Percentiles rank a stretch among this genome's conserved stretches.
These are phyloP conservation scores for Suillus sp. DNA, from an alignment of 768 basidiomycete genomes.

Conservation along the genomic window DNA sequence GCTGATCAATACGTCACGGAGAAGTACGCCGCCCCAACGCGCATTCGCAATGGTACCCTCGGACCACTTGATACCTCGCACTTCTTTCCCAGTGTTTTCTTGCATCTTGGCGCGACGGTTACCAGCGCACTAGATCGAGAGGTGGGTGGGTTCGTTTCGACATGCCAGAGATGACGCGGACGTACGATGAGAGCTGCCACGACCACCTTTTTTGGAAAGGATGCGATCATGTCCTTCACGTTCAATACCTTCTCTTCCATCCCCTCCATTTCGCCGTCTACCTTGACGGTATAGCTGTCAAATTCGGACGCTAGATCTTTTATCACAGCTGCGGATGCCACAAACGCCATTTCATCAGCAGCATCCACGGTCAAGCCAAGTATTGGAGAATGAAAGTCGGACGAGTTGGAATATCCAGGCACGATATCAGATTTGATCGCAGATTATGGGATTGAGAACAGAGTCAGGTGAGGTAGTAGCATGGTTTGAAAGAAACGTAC, in stretches of 20 bases:
- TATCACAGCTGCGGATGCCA: constrained; percentile 30
- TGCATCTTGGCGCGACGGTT: constrained; percentile 69
- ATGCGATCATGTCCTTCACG: constrained; percentile 25
- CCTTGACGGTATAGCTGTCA: constrained; percentile 27
- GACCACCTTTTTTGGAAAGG: constrained; percentile 32
- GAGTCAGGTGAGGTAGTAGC: constrained; percentile 7
- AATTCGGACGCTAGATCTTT: constrained; percentile 21
- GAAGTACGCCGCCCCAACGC: constrained; percentile 61
- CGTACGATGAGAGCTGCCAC: constrained; percentile 60
- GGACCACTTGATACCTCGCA: constrained; percentile 63
- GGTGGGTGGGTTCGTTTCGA: constrained; percentile 3
- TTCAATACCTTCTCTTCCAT: constrained; percentile 15
- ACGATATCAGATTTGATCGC: constrained; percentile 20
- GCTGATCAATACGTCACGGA: constrained; percentile 56
- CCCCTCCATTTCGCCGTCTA: constrained; percentile 30
- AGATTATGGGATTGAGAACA: neutral
- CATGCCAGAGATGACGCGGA: constrained; percentile 9
- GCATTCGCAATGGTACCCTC: constrained; percentile 74
- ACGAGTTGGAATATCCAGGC: constrained; percentile 36
- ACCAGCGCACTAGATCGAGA: constrained; percentile 53
- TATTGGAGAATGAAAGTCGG: constrained; percentile 18
- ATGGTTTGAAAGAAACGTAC: constrained; percentile 45
- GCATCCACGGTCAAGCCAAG: neutral
- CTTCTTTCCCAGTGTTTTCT: constrained; percentile 44
- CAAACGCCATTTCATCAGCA: constrained; percentile 3